Evolutionary conservation across 2,329 filamentous ascomycete species (phyloP).

Genomic region (Penicillium sp.): DNA sequence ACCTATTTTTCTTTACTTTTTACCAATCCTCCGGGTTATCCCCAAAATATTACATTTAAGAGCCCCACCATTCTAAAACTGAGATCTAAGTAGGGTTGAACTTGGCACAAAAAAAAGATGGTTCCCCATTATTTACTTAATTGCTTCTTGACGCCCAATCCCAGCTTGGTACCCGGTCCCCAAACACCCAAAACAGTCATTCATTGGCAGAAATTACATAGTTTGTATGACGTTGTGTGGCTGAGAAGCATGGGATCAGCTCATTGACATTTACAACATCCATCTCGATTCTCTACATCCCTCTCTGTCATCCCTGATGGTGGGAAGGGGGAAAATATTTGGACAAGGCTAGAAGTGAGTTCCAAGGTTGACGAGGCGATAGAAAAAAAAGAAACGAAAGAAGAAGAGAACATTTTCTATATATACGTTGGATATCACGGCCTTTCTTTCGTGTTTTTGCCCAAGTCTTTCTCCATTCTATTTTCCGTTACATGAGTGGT

Average conservation of each 20-base stretch:
- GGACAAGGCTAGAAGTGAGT: neutral
- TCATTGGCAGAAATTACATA: neutral
- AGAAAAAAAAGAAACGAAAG: constrained; percentile 6
- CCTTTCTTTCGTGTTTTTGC: neutral
- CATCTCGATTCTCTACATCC: neutral
- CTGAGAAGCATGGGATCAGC: neutral
- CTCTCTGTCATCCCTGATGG: neutral
- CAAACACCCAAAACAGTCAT: neutral
- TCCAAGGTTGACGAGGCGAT: neutral
- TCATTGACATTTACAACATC: neutral
- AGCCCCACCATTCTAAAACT: neutral
- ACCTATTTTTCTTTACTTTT: neutral
- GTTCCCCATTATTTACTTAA: neutral
- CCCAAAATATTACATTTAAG: neutral
- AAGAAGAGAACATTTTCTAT: neutral
- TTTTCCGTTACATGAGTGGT: constrained; percentile 4
- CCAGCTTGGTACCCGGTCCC: neutral
- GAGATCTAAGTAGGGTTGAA: neutral
- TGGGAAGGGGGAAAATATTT: neutral
- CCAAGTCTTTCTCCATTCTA: neutral
- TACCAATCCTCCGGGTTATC: neutral
- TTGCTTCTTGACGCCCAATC: neutral
- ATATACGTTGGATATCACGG: constrained; percentile 1
- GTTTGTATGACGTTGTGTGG: neutral
- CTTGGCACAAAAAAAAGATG: neutral